Percentiles rank a stretch among this genome's conserved stretches.
Conservation (phyloP, 164 flowering plant species). For the Stephania yunnanensis region DNA sequence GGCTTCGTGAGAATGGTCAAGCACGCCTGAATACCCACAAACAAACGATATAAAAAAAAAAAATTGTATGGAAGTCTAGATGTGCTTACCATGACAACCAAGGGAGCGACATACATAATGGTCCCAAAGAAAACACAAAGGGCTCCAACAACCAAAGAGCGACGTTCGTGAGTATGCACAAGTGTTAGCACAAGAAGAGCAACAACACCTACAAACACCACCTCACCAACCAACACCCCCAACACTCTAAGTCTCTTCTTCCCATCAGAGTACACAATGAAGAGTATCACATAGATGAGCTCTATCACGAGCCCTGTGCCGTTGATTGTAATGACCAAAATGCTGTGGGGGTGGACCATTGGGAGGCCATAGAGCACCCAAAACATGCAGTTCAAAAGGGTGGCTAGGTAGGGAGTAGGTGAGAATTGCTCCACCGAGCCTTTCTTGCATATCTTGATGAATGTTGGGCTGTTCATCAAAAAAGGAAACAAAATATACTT, state of each 20-base stretch:
- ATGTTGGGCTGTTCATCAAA: slow-evolving; percentile 61
- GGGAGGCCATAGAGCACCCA: slow-evolving; percentile 84
- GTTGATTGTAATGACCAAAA: slow-evolving; percentile 56
- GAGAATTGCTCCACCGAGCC: slow-evolving; percentile 76
- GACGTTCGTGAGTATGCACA: slow-evolving; percentile 29
- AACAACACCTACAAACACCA: slow-evolving; percentile 26
- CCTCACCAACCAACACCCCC: slow-evolving; percentile 27
- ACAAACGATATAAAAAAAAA: too few relatives aligned
- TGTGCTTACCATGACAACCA: slow-evolving; percentile 58
- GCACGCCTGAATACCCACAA: too few relatives aligned
- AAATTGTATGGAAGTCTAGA: too few relatives aligned
- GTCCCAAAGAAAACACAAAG: slow-evolving; percentile 40
- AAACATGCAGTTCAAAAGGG: slow-evolving; percentile 64
- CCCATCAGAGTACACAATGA: slow-evolving; percentile 37
- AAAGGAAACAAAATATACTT: background rate
- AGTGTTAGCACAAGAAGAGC: slow-evolving; percentile 34
- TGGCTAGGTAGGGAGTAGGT: slow-evolving; percentile 62
- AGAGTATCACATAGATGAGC: slow-evolving; percentile 43
- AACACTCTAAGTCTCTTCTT: slow-evolving; percentile 35
- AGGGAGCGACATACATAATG: slow-evolving; percentile 68
- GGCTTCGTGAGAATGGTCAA: too few relatives aligned
- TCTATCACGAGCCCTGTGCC: slow-evolving; percentile 59
- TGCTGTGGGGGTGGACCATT: slow-evolving; percentile 59
- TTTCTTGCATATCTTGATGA: slow-evolving; percentile 64
- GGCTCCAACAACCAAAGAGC: slow-evolving; percentile 46